These are phyloP conservation scores for Mollisiaceae sp. DNA, from an alignment of 2,329 filamentous ascomycete genomes.

Conservation along the genomic window DNA sequence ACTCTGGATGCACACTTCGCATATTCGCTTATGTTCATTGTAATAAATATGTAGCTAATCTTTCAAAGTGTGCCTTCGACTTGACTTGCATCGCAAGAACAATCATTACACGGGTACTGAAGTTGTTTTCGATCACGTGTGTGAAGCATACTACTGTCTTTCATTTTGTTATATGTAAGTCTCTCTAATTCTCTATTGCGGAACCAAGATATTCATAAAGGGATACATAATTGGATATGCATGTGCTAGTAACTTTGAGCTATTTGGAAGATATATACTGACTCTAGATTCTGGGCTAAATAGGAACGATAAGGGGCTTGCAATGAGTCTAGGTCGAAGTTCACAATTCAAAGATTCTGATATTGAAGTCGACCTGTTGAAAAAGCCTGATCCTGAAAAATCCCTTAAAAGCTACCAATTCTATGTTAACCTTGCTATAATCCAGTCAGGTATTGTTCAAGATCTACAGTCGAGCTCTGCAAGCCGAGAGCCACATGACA, in stretches of 20 bases:
- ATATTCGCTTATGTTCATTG: no score
- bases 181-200: not conserved
- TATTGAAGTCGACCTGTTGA: conserved; percentile 2
- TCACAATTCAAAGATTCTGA: not conserved
- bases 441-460: not conserved
- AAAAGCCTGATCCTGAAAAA: not conserved
- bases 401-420: not conserved
- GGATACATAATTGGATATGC: not conserved
- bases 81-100: not conserved
- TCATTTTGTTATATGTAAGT: not conserved
- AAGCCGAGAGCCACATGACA: not conserved
- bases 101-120: not conserved
- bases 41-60: no score
- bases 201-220: not conserved
- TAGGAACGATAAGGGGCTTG: not conserved
- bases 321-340: not conserved
- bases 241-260: not conserved
- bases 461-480: not conserved
- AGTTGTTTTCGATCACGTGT: not conserved
- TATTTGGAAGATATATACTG: not conserved
- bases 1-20: no score
- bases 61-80: not conserved
- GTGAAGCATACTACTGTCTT: conserved; percentile 3
- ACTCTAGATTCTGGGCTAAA: not conserved
- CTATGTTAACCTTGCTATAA: not conserved